phyloP scores from a whole-genome alignment of 2,329 filamentous ascomycete genomes.

The Ceratocystis colombiana region DNA sequence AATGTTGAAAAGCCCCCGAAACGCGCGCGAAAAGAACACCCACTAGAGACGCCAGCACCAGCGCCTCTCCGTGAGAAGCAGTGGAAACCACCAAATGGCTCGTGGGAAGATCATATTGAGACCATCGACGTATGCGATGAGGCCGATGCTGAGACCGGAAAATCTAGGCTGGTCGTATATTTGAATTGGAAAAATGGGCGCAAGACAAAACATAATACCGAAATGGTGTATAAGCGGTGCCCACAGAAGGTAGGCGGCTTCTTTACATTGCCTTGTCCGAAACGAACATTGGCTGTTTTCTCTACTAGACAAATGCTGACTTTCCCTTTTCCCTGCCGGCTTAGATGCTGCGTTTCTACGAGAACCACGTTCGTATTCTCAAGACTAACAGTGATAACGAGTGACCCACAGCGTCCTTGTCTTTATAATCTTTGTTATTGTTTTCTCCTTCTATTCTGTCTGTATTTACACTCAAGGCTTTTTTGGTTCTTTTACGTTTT shows the following conservation, averaged over 20 bases:
- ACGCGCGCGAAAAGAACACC: constrained; percentile 41
- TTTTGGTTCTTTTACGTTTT: too few species aligned
- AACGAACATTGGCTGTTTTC: background rate
- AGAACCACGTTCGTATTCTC: constrained; percentile 47
- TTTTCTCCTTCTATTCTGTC: too few species aligned
- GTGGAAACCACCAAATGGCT: constrained; percentile 61
- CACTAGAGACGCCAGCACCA: constrained; percentile 41
- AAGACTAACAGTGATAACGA: constrained; percentile 28
- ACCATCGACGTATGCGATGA: constrained; percentile 65
- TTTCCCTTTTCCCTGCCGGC: background rate
- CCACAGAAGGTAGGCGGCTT: constrained; percentile 55
- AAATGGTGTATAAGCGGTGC: constrained; percentile 61
- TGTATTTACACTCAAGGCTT: too few species aligned
- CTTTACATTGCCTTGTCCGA: background rate
- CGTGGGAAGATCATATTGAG: constrained; percentile 65
- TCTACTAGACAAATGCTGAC: background rate
- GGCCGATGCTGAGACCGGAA: constrained; percentile 38
- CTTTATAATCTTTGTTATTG: too few species aligned
- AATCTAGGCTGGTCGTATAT: constrained; percentile 50
- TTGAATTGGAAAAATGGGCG: constrained; percentile 63
- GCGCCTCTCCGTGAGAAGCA: constrained; percentile 27
- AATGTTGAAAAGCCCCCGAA: constrained; percentile 34
- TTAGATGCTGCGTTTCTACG: constrained; percentile 52
- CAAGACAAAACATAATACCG: constrained; percentile 63
- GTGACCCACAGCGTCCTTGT: background rate